Base-by-base conservation (phyloP, 805 yeast species). In the Yamadazyma phyllophila region DNA sequence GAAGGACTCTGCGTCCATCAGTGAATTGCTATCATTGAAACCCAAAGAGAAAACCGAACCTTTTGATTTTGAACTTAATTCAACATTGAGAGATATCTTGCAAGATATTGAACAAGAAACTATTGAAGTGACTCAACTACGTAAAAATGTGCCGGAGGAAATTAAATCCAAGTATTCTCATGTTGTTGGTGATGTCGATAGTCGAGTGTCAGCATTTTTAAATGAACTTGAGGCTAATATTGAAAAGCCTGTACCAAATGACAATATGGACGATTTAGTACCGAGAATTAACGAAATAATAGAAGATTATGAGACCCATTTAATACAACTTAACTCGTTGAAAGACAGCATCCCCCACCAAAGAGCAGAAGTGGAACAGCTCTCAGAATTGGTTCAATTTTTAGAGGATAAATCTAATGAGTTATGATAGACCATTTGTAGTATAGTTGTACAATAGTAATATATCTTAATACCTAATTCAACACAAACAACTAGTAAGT, bases 41-140 rank as follows among this genome's bases (percentile, higher is more conserved):
- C 62, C 69, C 4, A 52, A 44, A 33, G 72, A 67, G 46, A 75
- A 75, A 46, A 73, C 81, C 7, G 94, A 84, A 58, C 89, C 91
- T 0, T 85, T 84, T 61, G 92, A 88, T 57, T 63, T 76, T 33
- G 81, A 75, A 14, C 62, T 85, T 47, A 83, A 85, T 60, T 82
- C 78, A 46, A 60, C 71, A 45, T 74, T 87, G 26, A 68, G 92
- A 39, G 69, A 73, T 40, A 54, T 78, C 40, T 78, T 85, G 50
- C 73, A 73, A 40, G 71, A 75, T 32, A 82, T 86, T 47, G 95
- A 88, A 51, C 75, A 73, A 39, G 78, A 77, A 49, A 80, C 88
- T 0, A 74, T 80, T 1, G 74, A 70, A 45, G 76, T 83, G 13
- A 76, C 88, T 0, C 67, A 69, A 16, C 61, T 83, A 44, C 66